A percentile compares a stretch with the other conserved stretches of the same genome.
Evolutionary conservation across 768 basidiomycete species (phyloP).

Genomic region (Cantharellus anzutake): DNA sequence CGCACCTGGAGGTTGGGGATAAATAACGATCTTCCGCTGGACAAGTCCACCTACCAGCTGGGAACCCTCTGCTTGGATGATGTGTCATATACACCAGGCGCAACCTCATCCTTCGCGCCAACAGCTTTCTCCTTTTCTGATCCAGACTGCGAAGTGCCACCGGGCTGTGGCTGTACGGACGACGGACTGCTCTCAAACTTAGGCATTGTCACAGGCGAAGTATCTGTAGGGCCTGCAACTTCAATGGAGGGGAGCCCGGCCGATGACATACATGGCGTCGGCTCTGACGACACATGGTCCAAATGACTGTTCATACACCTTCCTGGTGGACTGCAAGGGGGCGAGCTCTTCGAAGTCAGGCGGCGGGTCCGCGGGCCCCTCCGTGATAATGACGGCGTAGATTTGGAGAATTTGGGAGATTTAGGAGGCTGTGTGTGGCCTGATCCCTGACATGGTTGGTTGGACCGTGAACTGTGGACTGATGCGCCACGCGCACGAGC

Average conservation of each 20-base stretch:
- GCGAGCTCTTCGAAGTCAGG: too few species aligned
- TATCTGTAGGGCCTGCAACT: neutral
- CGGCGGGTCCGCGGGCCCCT: neutral
- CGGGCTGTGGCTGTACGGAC: neutral
- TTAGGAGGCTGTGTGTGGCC: too few species aligned
- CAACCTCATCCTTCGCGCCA: slow-evolving; percentile 14
- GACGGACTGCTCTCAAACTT: neutral
- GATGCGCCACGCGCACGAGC: neutral
- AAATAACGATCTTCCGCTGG: neutral
- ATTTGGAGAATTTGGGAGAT: too few species aligned
- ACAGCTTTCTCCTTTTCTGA: slow-evolving; percentile 3
- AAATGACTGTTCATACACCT: too few species aligned
- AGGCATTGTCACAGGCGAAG: neutral
- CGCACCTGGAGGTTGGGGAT: slow-evolving; percentile 36
- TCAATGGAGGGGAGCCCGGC: neutral
- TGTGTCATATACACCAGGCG: slow-evolving; percentile 51
- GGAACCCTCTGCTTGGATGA: slow-evolving; percentile 69
- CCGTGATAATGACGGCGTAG: neutral
- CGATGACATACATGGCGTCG: neutral
- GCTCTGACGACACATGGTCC: neutral
- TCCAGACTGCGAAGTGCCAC: slow-evolving; percentile 2
- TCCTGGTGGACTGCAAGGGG: too few species aligned
- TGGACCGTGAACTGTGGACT: too few species aligned
- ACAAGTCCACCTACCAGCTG: slow-evolving; percentile 39
- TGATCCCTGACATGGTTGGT: too few species aligned